These are phyloP conservation scores for Omphalotus olearius DNA, from an alignment of 1,284 basidiomycete species.

Conservation along the genomic window DNA sequence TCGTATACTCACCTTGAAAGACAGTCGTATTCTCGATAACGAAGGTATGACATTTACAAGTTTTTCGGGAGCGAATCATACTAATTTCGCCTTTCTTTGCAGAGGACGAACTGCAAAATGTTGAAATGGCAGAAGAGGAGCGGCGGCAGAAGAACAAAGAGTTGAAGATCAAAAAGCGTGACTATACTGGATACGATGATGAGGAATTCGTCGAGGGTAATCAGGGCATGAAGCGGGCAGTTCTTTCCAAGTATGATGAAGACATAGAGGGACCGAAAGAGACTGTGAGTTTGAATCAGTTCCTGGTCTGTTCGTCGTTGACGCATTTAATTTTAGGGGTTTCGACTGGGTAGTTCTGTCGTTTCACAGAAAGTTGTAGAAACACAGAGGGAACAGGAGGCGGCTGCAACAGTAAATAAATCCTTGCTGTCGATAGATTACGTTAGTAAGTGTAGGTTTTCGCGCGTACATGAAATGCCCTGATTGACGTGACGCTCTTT, in stretches of 20 bases:
- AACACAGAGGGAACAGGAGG: slow-evolving; percentile 50
- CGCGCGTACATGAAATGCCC: neutral
- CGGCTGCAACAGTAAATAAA: slow-evolving; percentile 68
- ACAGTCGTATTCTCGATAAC: slow-evolving; percentile 88
- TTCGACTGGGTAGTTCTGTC: slow-evolving; percentile 67
- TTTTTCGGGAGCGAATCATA: slow-evolving; percentile 1
- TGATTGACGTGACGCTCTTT: neutral
- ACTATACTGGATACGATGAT: slow-evolving; percentile 96
- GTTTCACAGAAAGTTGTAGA: slow-evolving; percentile 33
- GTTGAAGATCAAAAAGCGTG: slow-evolving; percentile 83
- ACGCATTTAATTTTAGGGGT: slow-evolving; percentile 48
- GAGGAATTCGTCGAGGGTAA: slow-evolving; percentile 81
- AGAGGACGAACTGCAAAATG: slow-evolving; percentile 98
- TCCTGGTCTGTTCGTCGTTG: slow-evolving; percentile 5
- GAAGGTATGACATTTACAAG: slow-evolving; percentile 60
- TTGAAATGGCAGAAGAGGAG: slow-evolving; percentile 88
- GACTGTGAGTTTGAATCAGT: slow-evolving; percentile 41
- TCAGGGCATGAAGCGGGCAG: slow-evolving; percentile 75
- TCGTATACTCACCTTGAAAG: slow-evolving; percentile 93
- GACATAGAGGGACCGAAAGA: slow-evolving; percentile 69
- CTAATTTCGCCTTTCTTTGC: slow-evolving; percentile 10
- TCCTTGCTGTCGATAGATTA: slow-evolving; percentile 89
- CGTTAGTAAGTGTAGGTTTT: slow-evolving; percentile 54
- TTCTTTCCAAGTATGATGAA: slow-evolving; percentile 94
- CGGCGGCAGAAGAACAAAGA: slow-evolving; percentile 75